A percentile compares a stretch with the other conserved stretches of the same genome.
phyloP scores from a whole-genome alignment of 1,284 basidiomycete species.

The Kalmanozyma brasiliensis region DNA sequence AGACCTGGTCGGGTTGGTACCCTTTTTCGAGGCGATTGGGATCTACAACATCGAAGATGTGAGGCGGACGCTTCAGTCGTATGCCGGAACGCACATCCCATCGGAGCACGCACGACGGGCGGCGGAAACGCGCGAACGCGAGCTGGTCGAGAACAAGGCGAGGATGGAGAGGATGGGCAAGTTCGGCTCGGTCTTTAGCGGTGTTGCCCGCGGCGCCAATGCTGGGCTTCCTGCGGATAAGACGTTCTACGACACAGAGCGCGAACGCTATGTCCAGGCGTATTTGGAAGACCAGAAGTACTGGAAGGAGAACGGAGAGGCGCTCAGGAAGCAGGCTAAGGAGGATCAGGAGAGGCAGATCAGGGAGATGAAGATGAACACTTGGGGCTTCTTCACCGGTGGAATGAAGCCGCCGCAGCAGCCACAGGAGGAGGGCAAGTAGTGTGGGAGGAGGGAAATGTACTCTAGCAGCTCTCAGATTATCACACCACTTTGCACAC shows the following conservation, averaged over 20 bases:
- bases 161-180: conserved; percentile 27
- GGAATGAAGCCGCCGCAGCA: conserved; percentile 18
- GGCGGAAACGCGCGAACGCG: conserved; percentile 74
- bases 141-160: conserved; percentile 71
- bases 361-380: conserved; percentile 69
- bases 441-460: neutral
- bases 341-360: conserved; percentile 84
- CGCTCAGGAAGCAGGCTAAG: conserved; percentile 81
- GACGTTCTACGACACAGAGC: conserved; percentile 90
- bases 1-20: conserved; percentile 88
- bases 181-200: conserved; percentile 73
- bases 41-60: conserved; percentile 75
- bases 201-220: conserved; percentile 35
- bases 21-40: conserved; percentile 86
- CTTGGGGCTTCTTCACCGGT: conserved; percentile 57
- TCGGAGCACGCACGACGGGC: conserved; percentile 88
- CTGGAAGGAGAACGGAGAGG: conserved; percentile 81
- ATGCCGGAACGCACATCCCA: conserved; percentile 87
- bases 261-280: conserved; percentile 82
- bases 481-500: conserved; percentile 8
- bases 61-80: conserved; percentile 84
- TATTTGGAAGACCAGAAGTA: conserved; percentile 91
- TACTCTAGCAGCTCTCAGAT: neutral
- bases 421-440: neutral
- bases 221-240: conserved; percentile 30